phyloP scores from a whole-genome alignment of 805 yeast genomes.

The Sugiyamaella boreocaroliniensis region DNA sequence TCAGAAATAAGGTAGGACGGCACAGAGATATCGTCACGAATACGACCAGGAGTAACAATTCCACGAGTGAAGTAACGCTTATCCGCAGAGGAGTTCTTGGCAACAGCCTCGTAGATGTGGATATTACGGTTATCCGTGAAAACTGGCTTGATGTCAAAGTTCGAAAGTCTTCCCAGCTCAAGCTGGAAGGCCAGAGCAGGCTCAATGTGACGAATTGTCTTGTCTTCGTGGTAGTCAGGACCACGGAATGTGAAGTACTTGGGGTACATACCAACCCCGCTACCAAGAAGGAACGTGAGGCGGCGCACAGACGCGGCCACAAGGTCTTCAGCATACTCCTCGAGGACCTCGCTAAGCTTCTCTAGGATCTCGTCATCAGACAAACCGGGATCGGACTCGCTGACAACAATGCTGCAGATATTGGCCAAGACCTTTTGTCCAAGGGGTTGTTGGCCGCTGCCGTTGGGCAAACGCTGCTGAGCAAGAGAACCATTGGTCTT shows the following conservation, averaged over 20 bases:
- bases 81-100: slow-evolving; percentile 88
- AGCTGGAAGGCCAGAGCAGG: slow-evolving; percentile 98
- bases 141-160: slow-evolving; percentile 90
- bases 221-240: slow-evolving; percentile 77
- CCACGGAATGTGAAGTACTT: slow-evolving; percentile 93
- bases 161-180: slow-evolving; percentile 88
- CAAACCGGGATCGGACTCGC: slow-evolving; percentile 65
- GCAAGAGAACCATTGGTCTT: slow-evolving; percentile 37
- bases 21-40: slow-evolving; percentile 86
- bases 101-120: slow-evolving; percentile 94
- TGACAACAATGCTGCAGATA: slow-evolving; percentile 74
- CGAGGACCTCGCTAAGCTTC: slow-evolving; percentile 58
- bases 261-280: slow-evolving; percentile 81
- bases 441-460: slow-evolving; percentile 11
- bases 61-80: slow-evolving; percentile 96
- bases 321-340: slow-evolving; percentile 64
- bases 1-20: slow-evolving; percentile 93
- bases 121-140: slow-evolving; percentile 95
- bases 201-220: slow-evolving; percentile 93
- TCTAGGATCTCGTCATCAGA: slow-evolving; percentile 61
- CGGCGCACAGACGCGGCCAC: slow-evolving; percentile 75
- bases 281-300: slow-evolving; percentile 83
- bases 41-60: slow-evolving; percentile 90
- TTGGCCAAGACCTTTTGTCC: slow-evolving; percentile 44
- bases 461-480: slow-evolving; percentile 38